Base-by-base conservation (phyloP, 164 flowering plant genomes). In the Vitis cinerea region DNA sequence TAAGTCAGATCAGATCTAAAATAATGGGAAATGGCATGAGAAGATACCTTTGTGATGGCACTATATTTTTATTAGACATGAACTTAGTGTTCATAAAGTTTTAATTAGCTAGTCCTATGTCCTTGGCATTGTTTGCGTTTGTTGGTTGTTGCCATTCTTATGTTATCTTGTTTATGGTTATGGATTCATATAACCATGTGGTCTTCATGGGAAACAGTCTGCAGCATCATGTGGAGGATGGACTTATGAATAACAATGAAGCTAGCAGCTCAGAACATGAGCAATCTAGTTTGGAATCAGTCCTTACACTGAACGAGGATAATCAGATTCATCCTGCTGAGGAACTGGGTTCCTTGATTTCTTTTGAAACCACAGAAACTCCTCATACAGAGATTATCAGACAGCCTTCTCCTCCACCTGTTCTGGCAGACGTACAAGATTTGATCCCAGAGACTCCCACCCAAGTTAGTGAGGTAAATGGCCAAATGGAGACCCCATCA, bases 401-500 rank as follows among this genome's bases (percentile, higher is more conserved):
- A 78, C 97, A 95, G 69, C 99, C 97, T 75, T 86, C 91, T 75
- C 97, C 98, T 73, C 98, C 98, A 15, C 89, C 99, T 80, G 88
- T 93, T 61, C 94, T 93, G 65, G 94, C 97, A 30, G 91, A 90
- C 69, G 96, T 95, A 50, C 90, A 87, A 75, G 97, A 93, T 84
- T 73, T 95, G 80, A 75, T 88, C n/a, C 88, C 90, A 31, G 78
- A 68, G 8, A 63, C 77, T 16, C 77, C 91, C 54, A 64, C 85
- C 1, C 81, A 83, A 66, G 87, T 74, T 55, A 11, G 74, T 55
- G 89, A 83, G 59, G 61, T 75, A 73, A 84, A 76, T 29, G 51
- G 68, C 78, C 78, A 73, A 56, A 29, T 76, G 54, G 91, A 77
- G n/a, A 78, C 72, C 59, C 64, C 80, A 9, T 75, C 81, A 13